Evolutionary conservation across 129 eudicot species (phyloP), one percentile per base, ranked within the genome.

Genomic region (Gnaphalium uliginosum): DNA sequence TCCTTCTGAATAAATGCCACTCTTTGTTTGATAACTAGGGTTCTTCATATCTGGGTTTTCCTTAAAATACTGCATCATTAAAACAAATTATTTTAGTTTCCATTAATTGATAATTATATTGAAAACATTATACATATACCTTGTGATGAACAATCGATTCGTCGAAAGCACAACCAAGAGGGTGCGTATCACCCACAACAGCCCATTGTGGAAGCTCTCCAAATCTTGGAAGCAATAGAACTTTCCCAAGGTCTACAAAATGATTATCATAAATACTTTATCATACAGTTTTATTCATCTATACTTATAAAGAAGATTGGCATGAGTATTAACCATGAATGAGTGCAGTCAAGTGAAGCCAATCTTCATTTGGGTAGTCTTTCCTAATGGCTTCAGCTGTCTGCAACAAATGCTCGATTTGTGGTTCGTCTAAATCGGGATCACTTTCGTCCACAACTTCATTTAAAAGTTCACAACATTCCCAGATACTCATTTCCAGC

Each of bases 191-290:
- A 48, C 96, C 98, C 24, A 90, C 98, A 85, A 93, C 98, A n/a
- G 96, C 92, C 98, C 98, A 93, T 68, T 93, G 98, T 23, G 96
- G 96, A 60, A 90, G 96, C 76, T 58, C 96, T 32, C 98, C 96
- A 69, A 90, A 93, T 60, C 73, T 74, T 59, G 96, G 96, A 61
- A 67, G 91, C 54, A 84, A 78, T 11, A 92, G 86, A 61, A 89
- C 94, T 83, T 92, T 92, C 15, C 98, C 96, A 19, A 92, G 92
- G 78, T 89, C 96, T 92, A 79, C 48, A 62, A 62, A 17, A 74
- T 0, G 26, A 64, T 58, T 17, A 62, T 61, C 7, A 82, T 53
- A 48, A 41, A 4, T 53, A 25, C 22, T 57, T 35, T 18, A 35
- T 68, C 6, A 8, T 9, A 10, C 0, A 8, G n/a, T 35, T 23